Percentiles rank a stretch among this genome's conserved stretches.
Evolutionary conservation across 306 rosid genomes (phyloP).

Genomic region (Cyclanthera cordifolia): DNA sequence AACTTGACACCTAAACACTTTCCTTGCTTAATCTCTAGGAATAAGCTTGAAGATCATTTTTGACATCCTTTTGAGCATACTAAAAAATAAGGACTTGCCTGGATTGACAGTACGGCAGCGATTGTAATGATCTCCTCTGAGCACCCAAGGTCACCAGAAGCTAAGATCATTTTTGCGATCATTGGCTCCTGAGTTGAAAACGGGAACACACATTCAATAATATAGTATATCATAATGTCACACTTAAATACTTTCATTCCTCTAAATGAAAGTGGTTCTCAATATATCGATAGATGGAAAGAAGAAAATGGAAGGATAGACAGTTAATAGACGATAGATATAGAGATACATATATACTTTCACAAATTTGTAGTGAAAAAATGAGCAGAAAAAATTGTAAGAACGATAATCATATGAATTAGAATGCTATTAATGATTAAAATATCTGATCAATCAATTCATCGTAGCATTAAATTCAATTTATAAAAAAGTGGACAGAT

Average conservation of each 20-base stretch:
- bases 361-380: neutral
- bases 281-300: neutral
- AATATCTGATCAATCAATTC: neutral
- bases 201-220: neutral
- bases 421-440: neutral
- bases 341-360: neutral
- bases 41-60: neutral
- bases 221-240: neutral
- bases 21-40: neutral
- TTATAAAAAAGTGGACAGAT: neutral
- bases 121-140: slow-evolving; percentile 85
- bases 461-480: neutral
- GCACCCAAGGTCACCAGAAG: slow-evolving; percentile 72
- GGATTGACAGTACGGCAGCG: slow-evolving; percentile 81
- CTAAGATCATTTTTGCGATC: slow-evolving; percentile 87
- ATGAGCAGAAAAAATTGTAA: neutral
- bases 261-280: neutral
- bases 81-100: slow-evolving; percentile 34
- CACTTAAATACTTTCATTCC: neutral
- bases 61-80: neutral
- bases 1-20: neutral
- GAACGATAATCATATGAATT: neutral
- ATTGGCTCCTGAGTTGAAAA: slow-evolving; percentile 55
- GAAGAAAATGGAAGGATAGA: neutral
- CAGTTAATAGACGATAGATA: neutral